Evolutionary conservation across 768 basidiomycete species (phyloP).

Genomic region (Pleurotus platypus): DNA sequence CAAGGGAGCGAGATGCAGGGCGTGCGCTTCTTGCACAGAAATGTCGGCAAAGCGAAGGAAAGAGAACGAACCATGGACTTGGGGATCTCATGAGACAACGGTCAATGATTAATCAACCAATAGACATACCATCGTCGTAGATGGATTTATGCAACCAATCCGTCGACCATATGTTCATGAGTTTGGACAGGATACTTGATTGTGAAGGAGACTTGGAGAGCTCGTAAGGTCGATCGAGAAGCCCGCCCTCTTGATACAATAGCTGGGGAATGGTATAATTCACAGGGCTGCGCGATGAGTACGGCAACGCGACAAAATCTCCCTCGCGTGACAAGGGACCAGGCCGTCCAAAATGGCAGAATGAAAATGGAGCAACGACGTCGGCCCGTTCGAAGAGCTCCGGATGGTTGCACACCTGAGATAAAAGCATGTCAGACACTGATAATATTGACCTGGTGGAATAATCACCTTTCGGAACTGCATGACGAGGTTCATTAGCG

Average conservation of each 20-base stretch:
- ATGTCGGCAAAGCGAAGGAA: slow-evolving; percentile 72
- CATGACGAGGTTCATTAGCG: slow-evolving; percentile 99
- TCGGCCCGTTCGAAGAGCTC: slow-evolving; percentile 98
- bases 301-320: slow-evolving; percentile 77
- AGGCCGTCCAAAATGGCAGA: slow-evolving; percentile 76
- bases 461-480: slow-evolving; percentile 88
- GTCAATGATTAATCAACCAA: neutral
- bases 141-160: slow-evolving; percentile 77
- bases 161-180: slow-evolving; percentile 89
- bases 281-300: slow-evolving; percentile 88
- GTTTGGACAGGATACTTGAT: slow-evolving; percentile 52
- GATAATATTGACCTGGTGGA: neutral
- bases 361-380: slow-evolving; percentile 90
- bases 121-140: slow-evolving; percentile 53
- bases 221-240: slow-evolving; percentile 62
- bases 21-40: slow-evolving; percentile 62
- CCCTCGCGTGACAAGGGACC: slow-evolving; percentile 84
- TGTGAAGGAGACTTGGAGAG: slow-evolving; percentile 43
- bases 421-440: neutral
- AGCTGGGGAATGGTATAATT: slow-evolving; percentile 72
- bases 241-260: slow-evolving; percentile 74
- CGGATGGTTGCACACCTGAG: slow-evolving; percentile 94
- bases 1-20: slow-evolving; percentile 55
- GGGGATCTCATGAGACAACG: slow-evolving; percentile 3
- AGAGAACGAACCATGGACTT: slow-evolving; percentile 59